Evolutionary conservation across 306 rosid species (phyloP).

Genomic region (Lathyrus aphaca): DNA sequence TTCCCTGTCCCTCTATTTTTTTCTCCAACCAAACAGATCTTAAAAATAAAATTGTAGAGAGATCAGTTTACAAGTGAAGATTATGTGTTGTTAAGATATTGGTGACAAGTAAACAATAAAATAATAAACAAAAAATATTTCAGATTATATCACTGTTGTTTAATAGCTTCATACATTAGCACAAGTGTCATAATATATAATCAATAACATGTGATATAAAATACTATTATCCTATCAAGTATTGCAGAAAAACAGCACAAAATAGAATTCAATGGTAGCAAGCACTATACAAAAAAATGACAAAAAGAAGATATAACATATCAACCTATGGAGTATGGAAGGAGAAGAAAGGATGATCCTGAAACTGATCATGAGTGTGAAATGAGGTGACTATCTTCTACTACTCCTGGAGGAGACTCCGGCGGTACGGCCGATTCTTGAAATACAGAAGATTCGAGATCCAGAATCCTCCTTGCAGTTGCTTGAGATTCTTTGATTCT

Average conservation of each 20-base stretch:
- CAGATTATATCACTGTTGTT: not conserved
- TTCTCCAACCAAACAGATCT: too few relatives aligned
- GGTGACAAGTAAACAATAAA: too few relatives aligned
- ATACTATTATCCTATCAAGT: conserved; percentile 14
- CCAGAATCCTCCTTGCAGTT: conserved; percentile 66
- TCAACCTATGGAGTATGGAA: conserved; percentile 22
- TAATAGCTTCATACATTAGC: conserved; percentile 13
- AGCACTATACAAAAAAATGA: conserved; percentile 39
- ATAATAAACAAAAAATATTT: not conserved
- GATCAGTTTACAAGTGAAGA: too few relatives aligned
- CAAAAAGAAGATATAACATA: not conserved
- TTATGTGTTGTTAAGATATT: too few relatives aligned
- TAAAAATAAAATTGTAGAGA: too few relatives aligned
- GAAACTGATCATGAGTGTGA: conserved; percentile 40
- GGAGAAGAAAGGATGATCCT: conserved; percentile 13
- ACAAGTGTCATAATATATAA: conserved; percentile 5
- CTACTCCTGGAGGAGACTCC: conserved; percentile 65
- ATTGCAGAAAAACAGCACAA: not conserved
- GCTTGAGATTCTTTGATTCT: conserved; percentile 52
- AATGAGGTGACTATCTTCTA: conserved; percentile 44
- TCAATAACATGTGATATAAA: conserved; percentile 2
- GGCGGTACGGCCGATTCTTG: conserved; percentile 82
- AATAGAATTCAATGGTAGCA: conserved; percentile 12
- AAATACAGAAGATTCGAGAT: conserved; percentile 47
- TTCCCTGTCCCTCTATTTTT: too few relatives aligned